Conservation (phyloP, 306 rosid genomes). For the Cucurbita pepo region DNA sequence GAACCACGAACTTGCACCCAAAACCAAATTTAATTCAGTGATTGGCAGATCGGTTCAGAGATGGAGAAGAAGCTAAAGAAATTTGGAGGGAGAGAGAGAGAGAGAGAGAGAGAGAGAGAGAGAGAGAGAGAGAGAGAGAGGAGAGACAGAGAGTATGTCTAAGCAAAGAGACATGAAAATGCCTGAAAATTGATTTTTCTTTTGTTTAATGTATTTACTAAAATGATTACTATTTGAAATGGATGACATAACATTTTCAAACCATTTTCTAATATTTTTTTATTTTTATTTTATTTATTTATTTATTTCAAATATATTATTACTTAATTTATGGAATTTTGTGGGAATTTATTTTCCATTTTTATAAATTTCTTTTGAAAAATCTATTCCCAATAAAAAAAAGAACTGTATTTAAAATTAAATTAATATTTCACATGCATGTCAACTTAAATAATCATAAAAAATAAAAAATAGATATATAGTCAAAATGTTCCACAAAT, state of each 20-base stretch:
- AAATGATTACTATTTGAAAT: slow-evolving; percentile 5
- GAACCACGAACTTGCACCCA: slow-evolving; percentile 17
- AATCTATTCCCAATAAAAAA: too few species aligned
- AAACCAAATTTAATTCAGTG: slow-evolving; percentile 17
- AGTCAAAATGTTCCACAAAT: too few species aligned
- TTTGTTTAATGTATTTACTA: neutral
- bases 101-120: neutral
- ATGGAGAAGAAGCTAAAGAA: too few species aligned
- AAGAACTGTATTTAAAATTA: too few species aligned
- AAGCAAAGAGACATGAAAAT: slow-evolving; percentile 5
- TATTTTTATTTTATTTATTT: too few species aligned
- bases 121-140: slow-evolving; percentile 4
- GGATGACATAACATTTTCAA: neutral
- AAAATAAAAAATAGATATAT: too few species aligned
- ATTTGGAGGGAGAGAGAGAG: slow-evolving; percentile 6
- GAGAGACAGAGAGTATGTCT: neutral
- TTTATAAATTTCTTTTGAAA: too few species aligned
- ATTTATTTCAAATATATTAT: too few species aligned
- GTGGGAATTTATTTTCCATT: too few species aligned
- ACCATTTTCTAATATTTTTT: neutral
- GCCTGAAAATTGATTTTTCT: slow-evolving; percentile 1
- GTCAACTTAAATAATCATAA: too few species aligned
- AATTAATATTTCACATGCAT: too few species aligned
- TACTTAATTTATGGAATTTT: too few species aligned
- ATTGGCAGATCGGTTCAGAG: slow-evolving; percentile 17